phyloP scores from a whole-genome alignment of 306 rosid genomes.

The Hylodesmum podocarpum region DNA sequence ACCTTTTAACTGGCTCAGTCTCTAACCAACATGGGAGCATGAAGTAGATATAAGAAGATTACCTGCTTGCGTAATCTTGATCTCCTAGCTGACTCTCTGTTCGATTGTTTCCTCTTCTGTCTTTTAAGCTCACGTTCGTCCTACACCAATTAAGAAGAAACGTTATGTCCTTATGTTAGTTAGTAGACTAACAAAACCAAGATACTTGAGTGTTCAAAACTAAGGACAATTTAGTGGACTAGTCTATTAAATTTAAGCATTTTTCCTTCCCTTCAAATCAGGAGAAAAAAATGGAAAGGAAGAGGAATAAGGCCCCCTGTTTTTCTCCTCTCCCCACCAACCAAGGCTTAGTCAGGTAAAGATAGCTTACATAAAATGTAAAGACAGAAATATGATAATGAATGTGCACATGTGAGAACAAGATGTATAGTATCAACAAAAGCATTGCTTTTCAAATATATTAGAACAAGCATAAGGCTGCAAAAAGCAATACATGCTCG shows the following conservation, averaged over 20 bases:
- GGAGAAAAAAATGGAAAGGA: neutral
- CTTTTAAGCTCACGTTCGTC: slow-evolving; percentile 96
- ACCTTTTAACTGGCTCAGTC: neutral
- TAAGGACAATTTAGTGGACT: neutral
- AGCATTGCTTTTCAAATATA: neutral
- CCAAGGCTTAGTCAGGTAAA: neutral
- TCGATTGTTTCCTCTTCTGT: slow-evolving; percentile 98
- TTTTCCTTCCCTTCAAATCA: neutral
- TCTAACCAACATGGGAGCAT: neutral
- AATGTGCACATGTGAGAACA: neutral
- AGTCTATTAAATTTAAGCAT: neutral
- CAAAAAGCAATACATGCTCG: neutral
- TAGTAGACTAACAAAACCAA: neutral
- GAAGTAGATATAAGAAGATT: neutral
- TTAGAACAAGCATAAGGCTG: neutral
- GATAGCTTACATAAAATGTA: neutral
- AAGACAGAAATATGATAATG: neutral
- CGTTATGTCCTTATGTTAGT: neutral
- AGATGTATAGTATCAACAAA: neutral
- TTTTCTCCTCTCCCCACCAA: neutral
- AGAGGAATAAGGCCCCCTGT: neutral
- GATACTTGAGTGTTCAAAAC: neutral
- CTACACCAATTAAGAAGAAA: slow-evolving; percentile 40
- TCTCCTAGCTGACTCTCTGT: slow-evolving; percentile 97
- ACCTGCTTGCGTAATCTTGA: slow-evolving; percentile 99